These are phyloP conservation scores for Euryodendron excelsum DNA, from an alignment of 148 eudicot genomes.

Conservation along the genomic window DNA sequence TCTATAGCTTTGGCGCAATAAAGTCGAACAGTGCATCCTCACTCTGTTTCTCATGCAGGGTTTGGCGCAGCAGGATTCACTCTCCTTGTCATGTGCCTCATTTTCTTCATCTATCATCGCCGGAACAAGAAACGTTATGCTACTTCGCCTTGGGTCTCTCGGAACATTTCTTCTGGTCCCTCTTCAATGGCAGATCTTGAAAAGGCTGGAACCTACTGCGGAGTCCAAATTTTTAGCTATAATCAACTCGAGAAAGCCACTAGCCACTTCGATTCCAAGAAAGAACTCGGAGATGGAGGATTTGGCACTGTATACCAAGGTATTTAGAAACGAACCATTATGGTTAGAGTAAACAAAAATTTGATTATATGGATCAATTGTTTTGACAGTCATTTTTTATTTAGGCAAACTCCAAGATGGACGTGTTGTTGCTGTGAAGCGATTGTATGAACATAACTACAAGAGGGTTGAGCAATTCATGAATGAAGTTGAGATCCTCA, in stretches of 20 bases:
- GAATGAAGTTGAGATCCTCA: constrained; percentile 64
- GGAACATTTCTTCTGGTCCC: constrained; percentile 7
- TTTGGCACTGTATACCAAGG: constrained; percentile 73
- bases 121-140: constrained; percentile 5
- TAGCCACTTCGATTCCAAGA: constrained; percentile 40
- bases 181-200: constrained; percentile 21
- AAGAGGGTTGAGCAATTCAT: constrained; percentile 61
- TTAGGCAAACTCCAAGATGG: constrained; percentile 44
- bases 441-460: constrained; percentile 57
- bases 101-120: constrained; percentile 2
- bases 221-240: constrained; percentile 48
- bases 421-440: constrained; percentile 54
- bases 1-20: not conserved
- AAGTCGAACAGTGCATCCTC: not conserved
- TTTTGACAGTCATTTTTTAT: not conserved
- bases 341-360: not conserved
- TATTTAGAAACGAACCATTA: constrained; percentile 16
- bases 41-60: constrained; percentile 13
- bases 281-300: constrained; percentile 77
- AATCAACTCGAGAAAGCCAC: constrained; percentile 60
- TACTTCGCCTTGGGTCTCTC: not conserved
- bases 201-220: constrained; percentile 26
- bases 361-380: not conserved
- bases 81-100: not conserved
- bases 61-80: constrained; percentile 10